Conservation (phyloP, 129 eudicot species). For the Ambrosia artemisiifolia region DNA sequence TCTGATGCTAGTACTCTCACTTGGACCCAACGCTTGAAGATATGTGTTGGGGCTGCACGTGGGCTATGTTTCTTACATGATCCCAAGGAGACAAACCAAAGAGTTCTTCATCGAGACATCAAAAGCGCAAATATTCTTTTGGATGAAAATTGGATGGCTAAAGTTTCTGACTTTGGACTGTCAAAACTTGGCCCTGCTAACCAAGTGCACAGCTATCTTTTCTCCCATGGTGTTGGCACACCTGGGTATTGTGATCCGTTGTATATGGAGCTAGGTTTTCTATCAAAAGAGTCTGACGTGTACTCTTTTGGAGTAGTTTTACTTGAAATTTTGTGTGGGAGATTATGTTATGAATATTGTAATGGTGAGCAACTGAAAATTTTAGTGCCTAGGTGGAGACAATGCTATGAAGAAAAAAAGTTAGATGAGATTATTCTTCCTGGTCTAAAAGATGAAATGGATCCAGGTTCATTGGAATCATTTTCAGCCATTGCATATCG, state of each 20-base stretch:
- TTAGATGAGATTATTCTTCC: constrained; percentile 4
- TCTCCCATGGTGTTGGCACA: constrained; percentile 17
- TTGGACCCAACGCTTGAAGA: constrained; percentile 16
- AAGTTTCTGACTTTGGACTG: constrained; percentile 20
- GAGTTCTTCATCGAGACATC: constrained; percentile 17
- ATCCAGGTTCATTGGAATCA: not conserved
- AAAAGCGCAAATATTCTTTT: constrained; percentile 18
- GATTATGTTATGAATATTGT: not conserved
- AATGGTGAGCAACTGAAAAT: not conserved
- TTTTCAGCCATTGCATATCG: not conserved
- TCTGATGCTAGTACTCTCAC: not conserved
- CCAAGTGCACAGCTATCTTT: not conserved
- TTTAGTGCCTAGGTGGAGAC: constrained; percentile 18
- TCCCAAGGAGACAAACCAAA: constrained; percentile 6
- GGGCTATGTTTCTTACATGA: constrained; percentile 4
- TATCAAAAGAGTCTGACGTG: constrained; percentile 17
- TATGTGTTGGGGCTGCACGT: constrained; percentile 11
- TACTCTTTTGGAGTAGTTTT: constrained; percentile 24
- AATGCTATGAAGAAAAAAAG: constrained; percentile 1
- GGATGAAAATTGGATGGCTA: constrained; percentile 7
- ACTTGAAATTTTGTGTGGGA: constrained; percentile 13
- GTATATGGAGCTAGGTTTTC: not conserved
- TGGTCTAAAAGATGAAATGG: constrained; percentile 1
- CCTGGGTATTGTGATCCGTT: constrained; percentile 25
- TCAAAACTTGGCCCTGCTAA: constrained; percentile 22